Evolutionary conservation across 2,329 filamentous ascomycete species (phyloP).

Genomic region (Metarhizium rileyi): DNA sequence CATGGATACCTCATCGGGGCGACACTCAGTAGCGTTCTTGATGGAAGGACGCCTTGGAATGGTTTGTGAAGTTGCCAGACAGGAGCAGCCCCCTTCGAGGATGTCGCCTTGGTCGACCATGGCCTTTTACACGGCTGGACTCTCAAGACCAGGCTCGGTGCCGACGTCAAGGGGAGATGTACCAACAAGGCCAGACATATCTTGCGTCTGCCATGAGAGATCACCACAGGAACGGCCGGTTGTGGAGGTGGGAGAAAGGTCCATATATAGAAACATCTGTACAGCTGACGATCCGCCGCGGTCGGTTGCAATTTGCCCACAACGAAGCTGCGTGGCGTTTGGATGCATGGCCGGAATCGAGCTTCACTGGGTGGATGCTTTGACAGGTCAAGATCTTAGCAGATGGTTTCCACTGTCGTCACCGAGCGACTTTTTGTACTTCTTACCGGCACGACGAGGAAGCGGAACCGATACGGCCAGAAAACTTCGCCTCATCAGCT

Average conservation of each 20-base stretch:
- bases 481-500: conserved; percentile 54
- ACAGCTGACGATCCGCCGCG: conserved; percentile 52
- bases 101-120: neutral
- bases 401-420: conserved; percentile 46
- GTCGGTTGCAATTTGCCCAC: conserved; percentile 57
- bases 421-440: conserved; percentile 48
- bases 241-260: conserved; percentile 21
- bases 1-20: conserved; percentile 50
- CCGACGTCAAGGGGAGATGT: neutral
- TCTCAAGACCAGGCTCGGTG: conserved; percentile 5
- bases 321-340: conserved; percentile 54
- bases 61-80: conserved; percentile 42
- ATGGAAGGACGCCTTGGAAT: conserved; percentile 51
- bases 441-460: conserved; percentile 43
- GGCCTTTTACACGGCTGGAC: neutral
- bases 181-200: neutral
- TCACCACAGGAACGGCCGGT: conserved; percentile 14
- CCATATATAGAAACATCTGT: conserved; percentile 39
- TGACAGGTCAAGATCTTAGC: conserved; percentile 37
- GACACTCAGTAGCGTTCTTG: conserved; percentile 47
- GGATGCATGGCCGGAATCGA: conserved; percentile 54
- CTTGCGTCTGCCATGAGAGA: conserved; percentile 17
- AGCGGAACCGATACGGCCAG: conserved; percentile 36
- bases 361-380: conserved; percentile 45
- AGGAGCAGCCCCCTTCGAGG: conserved; percentile 8